phyloP scores from a whole-genome alignment of 2,329 filamentous ascomycete genomes.

The Aquanectria penicillioides region DNA sequence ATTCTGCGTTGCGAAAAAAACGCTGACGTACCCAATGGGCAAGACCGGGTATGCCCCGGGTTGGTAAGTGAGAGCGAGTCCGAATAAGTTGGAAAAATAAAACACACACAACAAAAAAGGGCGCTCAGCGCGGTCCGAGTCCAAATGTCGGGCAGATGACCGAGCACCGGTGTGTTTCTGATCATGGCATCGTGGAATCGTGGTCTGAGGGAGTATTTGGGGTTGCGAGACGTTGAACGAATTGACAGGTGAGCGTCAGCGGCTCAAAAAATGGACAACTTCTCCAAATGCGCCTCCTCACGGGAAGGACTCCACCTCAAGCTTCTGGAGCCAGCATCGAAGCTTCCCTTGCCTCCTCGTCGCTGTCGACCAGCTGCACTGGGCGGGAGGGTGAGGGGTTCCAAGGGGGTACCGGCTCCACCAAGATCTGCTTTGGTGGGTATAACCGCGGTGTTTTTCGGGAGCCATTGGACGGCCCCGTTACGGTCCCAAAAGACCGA shows the following conservation, averaged over 20 bases:
- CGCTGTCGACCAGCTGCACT: constrained; percentile 39
- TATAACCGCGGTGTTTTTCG: constrained; percentile 38
- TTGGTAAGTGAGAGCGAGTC: constrained; percentile 1
- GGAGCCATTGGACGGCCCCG: constrained; percentile 41
- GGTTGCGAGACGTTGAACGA: constrained; percentile 25
- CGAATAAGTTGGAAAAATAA: constrained; percentile 10
- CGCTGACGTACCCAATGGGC: constrained; percentile 15
- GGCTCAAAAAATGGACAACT: constrained; percentile 36
- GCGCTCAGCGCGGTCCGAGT: constrained; percentile 20
- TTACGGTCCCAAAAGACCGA: constrained; percentile 30
- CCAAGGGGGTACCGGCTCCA: constrained; percentile 39
- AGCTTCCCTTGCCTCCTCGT: constrained; percentile 40
- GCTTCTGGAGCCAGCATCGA: constrained; percentile 44
- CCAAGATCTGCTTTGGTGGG: constrained; percentile 42
- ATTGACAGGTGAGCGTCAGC: constrained; percentile 36
- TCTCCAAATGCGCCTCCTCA: constrained; percentile 43
- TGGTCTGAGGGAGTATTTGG: constrained; percentile 17
- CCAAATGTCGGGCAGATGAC: constrained; percentile 17
- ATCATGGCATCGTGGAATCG: constrained; percentile 9
- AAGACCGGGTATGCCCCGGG: constrained; percentile 4
- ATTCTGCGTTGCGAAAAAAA: constrained; percentile 16
- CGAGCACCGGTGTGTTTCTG: constrained; percentile 3
- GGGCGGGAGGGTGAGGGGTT: constrained; percentile 43
- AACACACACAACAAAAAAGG: not conserved
- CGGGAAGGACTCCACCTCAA: constrained; percentile 42